Evolutionary conservation across 2,329 filamentous ascomycete genomes (phyloP).

Genomic region (Neoscytalidium dimidiatum): DNA sequence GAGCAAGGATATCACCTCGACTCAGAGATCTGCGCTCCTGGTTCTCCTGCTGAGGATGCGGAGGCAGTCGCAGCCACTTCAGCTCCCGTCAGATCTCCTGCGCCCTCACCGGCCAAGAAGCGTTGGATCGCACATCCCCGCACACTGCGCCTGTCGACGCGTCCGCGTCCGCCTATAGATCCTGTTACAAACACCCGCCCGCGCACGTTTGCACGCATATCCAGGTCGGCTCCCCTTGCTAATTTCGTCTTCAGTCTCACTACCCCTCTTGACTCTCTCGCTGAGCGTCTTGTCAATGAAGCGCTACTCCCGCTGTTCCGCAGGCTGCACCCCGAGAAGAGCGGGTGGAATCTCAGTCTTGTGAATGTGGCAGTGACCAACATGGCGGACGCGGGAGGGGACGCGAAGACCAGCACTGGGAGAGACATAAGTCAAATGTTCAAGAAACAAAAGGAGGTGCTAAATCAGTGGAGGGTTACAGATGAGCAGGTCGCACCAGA

Average conservation of each 20-base stretch:
- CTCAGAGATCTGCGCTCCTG: not conserved
- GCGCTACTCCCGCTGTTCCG: slow-evolving; percentile 71
- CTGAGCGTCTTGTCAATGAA: slow-evolving; percentile 70
- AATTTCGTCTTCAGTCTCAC: slow-evolving; percentile 69
- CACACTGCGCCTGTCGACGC: slow-evolving; percentile 78
- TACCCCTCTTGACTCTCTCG: slow-evolving; percentile 60
- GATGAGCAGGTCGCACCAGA: not conserved
- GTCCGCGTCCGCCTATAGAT: slow-evolving; percentile 60
- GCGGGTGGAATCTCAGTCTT: slow-evolving; percentile 77
- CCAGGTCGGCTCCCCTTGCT: slow-evolving; percentile 73
- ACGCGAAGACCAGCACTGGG: slow-evolving; percentile 52
- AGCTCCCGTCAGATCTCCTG: not conserved
- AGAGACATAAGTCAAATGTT: slow-evolving; percentile 86
- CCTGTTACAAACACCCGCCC: slow-evolving; percentile 41
- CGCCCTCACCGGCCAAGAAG: slow-evolving; percentile 27
- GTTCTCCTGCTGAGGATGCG: not conserved
- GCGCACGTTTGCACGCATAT: slow-evolving; percentile 68
- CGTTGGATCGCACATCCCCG: slow-evolving; percentile 78
- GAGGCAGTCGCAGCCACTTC: not conserved
- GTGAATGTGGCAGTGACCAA: slow-evolving; percentile 88
- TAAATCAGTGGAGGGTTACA: slow-evolving; percentile 58
- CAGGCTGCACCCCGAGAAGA: slow-evolving; percentile 68
- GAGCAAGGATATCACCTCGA: not conserved
- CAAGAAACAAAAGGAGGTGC: slow-evolving; percentile 65
- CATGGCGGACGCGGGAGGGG: slow-evolving; percentile 60